phyloP scores from a whole-genome alignment of 2,329 filamentous ascomycete genomes.

The Colletotrichum simmondsii region DNA sequence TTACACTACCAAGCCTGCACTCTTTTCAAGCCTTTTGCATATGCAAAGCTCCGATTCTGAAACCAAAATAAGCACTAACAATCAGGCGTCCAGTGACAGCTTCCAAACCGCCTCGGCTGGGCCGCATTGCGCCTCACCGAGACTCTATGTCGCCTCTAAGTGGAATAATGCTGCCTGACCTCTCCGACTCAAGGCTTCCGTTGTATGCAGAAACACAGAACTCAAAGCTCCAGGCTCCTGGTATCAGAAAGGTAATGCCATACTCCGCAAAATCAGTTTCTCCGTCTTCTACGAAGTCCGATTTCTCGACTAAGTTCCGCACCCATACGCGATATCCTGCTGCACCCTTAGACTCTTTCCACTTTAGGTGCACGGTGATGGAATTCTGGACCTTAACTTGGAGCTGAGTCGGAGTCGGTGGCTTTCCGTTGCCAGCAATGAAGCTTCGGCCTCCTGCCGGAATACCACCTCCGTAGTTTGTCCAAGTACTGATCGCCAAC shows the following conservation, averaged over 20 bases:
- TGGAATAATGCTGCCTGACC: not conserved
- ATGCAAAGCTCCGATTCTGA: not conserved
- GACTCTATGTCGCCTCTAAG: not conserved
- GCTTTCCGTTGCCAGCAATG: slow-evolving; percentile 5
- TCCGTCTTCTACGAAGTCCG: not conserved
- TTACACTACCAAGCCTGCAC: not conserved
- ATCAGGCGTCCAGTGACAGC: not conserved
- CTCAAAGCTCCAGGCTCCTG: slow-evolving; percentile 36
- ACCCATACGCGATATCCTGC: slow-evolving; percentile 19
- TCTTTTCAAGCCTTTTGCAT: not conserved
- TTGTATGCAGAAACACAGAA: slow-evolving; percentile 37
- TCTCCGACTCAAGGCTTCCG: slow-evolving; percentile 31
- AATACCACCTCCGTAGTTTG: not conserved
- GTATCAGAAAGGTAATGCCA: slow-evolving; percentile 29
- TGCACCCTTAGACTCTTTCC: not conserved
- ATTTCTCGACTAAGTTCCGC: not conserved
- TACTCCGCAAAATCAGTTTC: not conserved
- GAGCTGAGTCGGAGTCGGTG: not conserved
- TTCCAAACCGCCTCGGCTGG: not conserved
- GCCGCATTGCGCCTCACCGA: not conserved
- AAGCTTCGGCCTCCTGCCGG: slow-evolving; percentile 2
- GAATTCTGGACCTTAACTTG: not conserved
- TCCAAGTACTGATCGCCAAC: slow-evolving; percentile 11
- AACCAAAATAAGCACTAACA: not conserved
- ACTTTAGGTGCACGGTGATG: slow-evolving; percentile 1